These are phyloP conservation scores for Aspergillus phoenicis DNA, from an alignment of 2,329 filamentous ascomycete genomes.

Conservation along the genomic window DNA sequence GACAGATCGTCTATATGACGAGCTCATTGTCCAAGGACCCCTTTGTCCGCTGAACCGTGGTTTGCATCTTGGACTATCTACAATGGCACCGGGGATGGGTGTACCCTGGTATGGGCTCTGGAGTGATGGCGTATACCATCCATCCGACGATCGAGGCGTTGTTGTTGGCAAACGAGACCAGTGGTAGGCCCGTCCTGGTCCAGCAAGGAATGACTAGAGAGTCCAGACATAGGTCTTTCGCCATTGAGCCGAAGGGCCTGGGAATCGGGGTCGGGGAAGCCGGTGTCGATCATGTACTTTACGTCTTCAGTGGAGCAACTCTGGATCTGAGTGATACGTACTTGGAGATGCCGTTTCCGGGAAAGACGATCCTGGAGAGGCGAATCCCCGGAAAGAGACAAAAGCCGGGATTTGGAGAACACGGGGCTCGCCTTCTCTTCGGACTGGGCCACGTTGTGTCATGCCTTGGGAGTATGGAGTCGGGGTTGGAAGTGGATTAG, in stretches of 20 bases:
- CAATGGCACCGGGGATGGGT: too few relatives aligned
- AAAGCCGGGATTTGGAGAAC: not conserved
- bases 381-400: not conserved
- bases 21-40: too few relatives aligned
- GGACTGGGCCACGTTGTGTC: conserved; percentile 5
- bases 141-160: too few relatives aligned
- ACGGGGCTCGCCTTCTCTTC: not conserved
- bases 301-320: conserved; percentile 10
- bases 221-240: conserved; percentile 5
- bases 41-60: too few relatives aligned
- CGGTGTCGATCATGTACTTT: conserved; percentile 21
- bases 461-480: conserved; percentile 5
- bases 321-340: conserved; percentile 11
- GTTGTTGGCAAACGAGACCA: too few relatives aligned
- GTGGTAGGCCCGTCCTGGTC: too few relatives aligned
- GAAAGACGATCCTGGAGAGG: not conserved
- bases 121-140: too few relatives aligned
- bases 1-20: too few relatives aligned
- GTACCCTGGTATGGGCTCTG: too few relatives aligned
- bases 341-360: conserved; percentile 4
- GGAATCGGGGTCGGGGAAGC: conserved; percentile 18
- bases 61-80: too few relatives aligned
- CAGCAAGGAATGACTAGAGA: too few relatives aligned
- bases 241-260: conserved; percentile 1
- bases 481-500: conserved; percentile 11